These are phyloP conservation scores for Trichophyton schoenleinii DNA, from an alignment of 2,329 filamentous ascomycete species.

Conservation along the genomic window DNA sequence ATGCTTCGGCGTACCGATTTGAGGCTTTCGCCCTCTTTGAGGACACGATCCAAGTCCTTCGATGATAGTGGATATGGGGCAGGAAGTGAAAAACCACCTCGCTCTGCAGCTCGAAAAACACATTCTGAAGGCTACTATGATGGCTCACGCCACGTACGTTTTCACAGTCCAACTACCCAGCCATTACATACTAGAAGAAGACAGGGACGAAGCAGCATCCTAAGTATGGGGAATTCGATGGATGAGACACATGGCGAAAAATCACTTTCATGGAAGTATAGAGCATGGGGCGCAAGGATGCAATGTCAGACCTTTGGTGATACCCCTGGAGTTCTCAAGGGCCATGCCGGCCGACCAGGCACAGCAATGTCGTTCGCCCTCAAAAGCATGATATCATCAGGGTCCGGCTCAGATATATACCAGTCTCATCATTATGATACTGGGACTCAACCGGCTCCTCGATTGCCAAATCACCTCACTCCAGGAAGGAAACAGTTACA, in stretches of 20 bases:
- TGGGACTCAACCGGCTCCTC: not conserved
- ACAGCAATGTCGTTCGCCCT: constrained; percentile 23
- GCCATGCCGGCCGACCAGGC: constrained; percentile 24
- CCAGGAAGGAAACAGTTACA: not conserved
- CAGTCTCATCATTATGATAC: not conserved
- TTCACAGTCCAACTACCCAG: not conserved
- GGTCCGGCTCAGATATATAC: constrained; percentile 2
- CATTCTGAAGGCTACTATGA: not conserved
- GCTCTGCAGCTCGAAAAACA: not conserved
- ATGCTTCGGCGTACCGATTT: not conserved
- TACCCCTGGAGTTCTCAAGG: constrained; percentile 10
- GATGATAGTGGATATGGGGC: not conserved
- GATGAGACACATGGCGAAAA: not conserved
- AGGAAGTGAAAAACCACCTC: not conserved
- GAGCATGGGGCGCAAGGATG: constrained; percentile 28
- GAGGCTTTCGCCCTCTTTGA: not conserved
- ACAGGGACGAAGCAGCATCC: not conserved
- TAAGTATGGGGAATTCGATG: not conserved
- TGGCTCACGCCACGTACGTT: not conserved
- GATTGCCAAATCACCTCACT: not conserved
- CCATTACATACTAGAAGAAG: not conserved
- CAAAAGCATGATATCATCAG: constrained; percentile 14
- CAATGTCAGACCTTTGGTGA: constrained; percentile 19
- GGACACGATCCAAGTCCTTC: not conserved
- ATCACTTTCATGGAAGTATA: constrained; percentile 19